Base-by-base conservation (phyloP, 352 stramenopile species). In the Pythium aquatile region DNA sequence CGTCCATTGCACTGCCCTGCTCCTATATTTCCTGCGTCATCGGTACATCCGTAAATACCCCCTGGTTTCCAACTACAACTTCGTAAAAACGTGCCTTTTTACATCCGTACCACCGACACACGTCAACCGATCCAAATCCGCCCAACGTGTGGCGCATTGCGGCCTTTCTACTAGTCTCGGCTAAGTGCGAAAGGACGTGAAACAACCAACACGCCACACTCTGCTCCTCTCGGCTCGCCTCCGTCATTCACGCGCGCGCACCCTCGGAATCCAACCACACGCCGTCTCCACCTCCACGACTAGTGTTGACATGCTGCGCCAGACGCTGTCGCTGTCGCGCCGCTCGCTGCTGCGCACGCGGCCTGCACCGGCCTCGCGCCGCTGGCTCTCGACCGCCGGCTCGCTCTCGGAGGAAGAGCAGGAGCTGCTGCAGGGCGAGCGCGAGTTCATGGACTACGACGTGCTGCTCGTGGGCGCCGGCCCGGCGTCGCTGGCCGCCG, bases 391-490 rank as follows among this genome's bases (percentile, higher is more conserved):
- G 28, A 52, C 59, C 13, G 32, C 58, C 16, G 29, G 29, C 9
- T 28, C 66, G 53, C 75, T 90, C 13, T 68, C 78, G n/a, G 61
- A 76, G 5, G 79, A 91, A 60, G 83, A 94, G 58, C 72, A 81
- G 56, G 80, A 92, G 69, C 66, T 87, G 65, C 65, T 96, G 32
- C 80, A 80, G 47, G 76, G 80, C 65, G 81, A 83, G 58, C 89
- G 95, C 47, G 94, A 99, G 69, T 81, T 68, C 57, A 98, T 99
- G 96, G 94, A 98, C 68, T 99, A 99, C 86, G 98, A 99, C 85
- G 97, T 99, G 29, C 76, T 99, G 47, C 96, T 99, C 75, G 97
- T 95, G 11, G 87, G 87, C 61, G 87, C 78, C 9, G 90, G 90
- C 2, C 90, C 88, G 6, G 94, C 97, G 44, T 98, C 96, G 73